Conservation (phyloP, 2,329 filamentous ascomycete genomes). For the Penicillium janthinellum region DNA sequence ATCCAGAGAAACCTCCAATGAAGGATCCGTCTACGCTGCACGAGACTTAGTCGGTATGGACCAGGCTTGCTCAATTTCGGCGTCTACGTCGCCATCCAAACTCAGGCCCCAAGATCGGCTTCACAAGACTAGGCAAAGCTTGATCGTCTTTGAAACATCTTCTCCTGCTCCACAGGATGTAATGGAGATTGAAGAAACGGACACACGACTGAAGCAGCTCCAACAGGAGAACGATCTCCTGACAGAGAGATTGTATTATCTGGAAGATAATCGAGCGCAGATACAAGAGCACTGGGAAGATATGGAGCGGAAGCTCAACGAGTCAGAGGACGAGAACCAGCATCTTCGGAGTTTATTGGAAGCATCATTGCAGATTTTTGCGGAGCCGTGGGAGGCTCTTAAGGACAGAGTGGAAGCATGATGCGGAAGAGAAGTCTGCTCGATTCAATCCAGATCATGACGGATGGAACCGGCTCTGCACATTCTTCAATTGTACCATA, state of each 20-base stretch:
- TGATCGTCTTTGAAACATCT: neutral
- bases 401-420: neutral
- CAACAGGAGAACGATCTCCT: neutral
- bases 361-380: neutral
- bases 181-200: neutral
- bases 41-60: neutral
- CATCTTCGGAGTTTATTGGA: neutral
- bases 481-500: neutral
- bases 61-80: neutral
- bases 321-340: neutral
- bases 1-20: neutral
- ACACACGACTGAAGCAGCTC: neutral
- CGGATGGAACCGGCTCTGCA: neutral
- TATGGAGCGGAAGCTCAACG: neutral
- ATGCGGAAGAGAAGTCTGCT: neutral
- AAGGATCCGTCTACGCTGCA: neutral
- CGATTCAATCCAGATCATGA: neutral
- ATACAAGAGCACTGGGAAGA: neutral
- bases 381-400: neutral
- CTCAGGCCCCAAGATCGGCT: neutral
- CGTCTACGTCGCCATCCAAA: neutral
- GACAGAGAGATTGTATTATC: neutral
- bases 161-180: neutral
- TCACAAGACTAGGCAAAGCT: neutral
- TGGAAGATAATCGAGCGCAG: neutral